These are phyloP conservation scores for Pythium folliculosum DNA, from an alignment of 352 stramenopile species.

Conservation along the genomic window DNA sequence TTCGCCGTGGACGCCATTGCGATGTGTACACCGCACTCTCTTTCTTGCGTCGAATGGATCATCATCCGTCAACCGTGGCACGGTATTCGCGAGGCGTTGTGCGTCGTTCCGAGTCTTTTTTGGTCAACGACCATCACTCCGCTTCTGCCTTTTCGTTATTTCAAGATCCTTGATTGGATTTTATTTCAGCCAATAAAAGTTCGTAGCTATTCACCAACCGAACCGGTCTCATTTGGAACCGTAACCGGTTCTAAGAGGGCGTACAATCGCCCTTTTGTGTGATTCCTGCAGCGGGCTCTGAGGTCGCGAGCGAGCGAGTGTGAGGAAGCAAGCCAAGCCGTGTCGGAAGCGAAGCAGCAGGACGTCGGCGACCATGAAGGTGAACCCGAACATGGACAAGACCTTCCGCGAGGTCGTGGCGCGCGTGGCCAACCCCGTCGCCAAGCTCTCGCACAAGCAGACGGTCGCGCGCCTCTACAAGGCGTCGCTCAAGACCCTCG, in stretches of 20 bases:
- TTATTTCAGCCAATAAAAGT: conserved; percentile 5
- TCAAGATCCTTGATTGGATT: not conserved
- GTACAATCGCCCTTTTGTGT: not conserved
- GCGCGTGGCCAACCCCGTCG: conserved; percentile 51
- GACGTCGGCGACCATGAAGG: conserved; percentile 49
- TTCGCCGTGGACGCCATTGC: not conserved
- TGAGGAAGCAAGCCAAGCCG: not conserved
- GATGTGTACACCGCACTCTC: too few species aligned
- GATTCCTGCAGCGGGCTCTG: conserved; percentile 15
- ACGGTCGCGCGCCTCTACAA: conserved; percentile 93
- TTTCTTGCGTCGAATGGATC: too few species aligned
- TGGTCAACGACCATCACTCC: not conserved
- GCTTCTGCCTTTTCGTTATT: too few species aligned
- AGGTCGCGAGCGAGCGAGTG: conserved; percentile 6
- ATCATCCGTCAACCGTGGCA: too few species aligned
- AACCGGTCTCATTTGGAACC: conserved; percentile 17
- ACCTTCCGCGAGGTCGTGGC: conserved; percentile 81
- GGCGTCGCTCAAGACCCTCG: conserved; percentile 92
- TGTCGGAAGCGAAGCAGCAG: conserved; percentile 4
- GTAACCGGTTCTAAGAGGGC: conserved; percentile 34
- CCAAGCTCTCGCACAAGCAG: conserved; percentile 88
- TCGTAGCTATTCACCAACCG: conserved; percentile 2
- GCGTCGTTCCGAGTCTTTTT: too few species aligned
- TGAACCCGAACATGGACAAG: conserved; percentile 88
- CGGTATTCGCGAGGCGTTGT: too few species aligned